Evolutionary conservation across 495 filamentous ascomycete species (phyloP).

Genomic region (Hypoxylon subgilvum): DNA sequence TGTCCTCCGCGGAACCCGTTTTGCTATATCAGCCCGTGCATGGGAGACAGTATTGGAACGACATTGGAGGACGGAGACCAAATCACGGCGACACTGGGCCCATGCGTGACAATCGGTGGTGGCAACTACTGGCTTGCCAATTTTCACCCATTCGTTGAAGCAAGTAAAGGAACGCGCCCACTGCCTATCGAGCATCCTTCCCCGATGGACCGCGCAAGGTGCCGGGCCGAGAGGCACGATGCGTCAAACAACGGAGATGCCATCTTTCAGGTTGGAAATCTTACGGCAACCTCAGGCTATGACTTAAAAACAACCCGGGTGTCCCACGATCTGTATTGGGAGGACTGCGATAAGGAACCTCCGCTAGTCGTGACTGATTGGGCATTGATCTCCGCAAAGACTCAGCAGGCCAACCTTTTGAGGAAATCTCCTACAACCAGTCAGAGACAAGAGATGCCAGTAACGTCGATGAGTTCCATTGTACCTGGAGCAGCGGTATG

Average conservation of each 20-base stretch:
- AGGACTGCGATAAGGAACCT: slow-evolving; percentile 38
- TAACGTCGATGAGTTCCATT: slow-evolving; percentile 27
- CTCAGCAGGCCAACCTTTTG: slow-evolving; percentile 37
- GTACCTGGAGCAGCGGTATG: slow-evolving; percentile 27
- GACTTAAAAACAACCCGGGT: slow-evolving; percentile 41
- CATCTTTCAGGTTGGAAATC: slow-evolving; percentile 27
- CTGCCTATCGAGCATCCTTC: slow-evolving; percentile 41
- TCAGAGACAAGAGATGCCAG: slow-evolving; percentile 24
- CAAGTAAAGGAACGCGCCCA: slow-evolving; percentile 16
- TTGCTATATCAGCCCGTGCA: slow-evolving; percentile 37
- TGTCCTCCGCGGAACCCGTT: slow-evolving; percentile 43
- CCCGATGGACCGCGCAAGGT: slow-evolving; percentile 33
- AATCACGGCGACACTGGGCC: slow-evolving; percentile 39
- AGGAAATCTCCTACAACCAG: slow-evolving; percentile 36
- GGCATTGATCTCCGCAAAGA: slow-evolving; percentile 38
- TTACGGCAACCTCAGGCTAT: slow-evolving; percentile 41
- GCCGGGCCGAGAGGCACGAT: slow-evolving; percentile 32
- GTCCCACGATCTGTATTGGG: slow-evolving; percentile 44
- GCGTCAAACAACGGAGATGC: slow-evolving; percentile 6
- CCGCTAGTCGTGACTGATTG: slow-evolving; percentile 43
- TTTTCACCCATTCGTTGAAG: slow-evolving; percentile 41
- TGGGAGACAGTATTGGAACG: slow-evolving; percentile 43
- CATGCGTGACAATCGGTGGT: slow-evolving; percentile 31
- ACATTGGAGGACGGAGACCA: slow-evolving; percentile 32
- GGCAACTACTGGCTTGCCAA: slow-evolving; percentile 39